phyloP scores from a whole-genome alignment of 2,329 filamentous ascomycete genomes.

The Microdochium bolleyi region DNA sequence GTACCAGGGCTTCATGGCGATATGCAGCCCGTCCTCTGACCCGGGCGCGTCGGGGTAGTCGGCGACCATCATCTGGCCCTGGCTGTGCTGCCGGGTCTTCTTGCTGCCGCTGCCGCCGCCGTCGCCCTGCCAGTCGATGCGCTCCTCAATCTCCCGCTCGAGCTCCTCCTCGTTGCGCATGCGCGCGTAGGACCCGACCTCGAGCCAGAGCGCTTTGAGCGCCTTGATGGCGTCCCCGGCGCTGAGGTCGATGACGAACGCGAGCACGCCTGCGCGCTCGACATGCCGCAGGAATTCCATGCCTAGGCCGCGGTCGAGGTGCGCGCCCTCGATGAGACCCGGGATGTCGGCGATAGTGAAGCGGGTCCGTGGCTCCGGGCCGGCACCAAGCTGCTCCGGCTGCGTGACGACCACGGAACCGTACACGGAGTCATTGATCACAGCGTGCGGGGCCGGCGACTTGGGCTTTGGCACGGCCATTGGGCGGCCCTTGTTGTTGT shows the following conservation, averaged over 20 bases:
- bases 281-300: constrained; percentile 90
- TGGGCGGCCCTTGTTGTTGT: constrained; percentile 75
- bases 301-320: constrained; percentile 84
- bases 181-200: constrained; percentile 81
- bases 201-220: constrained; percentile 77
- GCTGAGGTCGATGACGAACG: constrained; percentile 84
- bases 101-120: constrained; percentile 24
- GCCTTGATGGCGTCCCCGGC: constrained; percentile 72
- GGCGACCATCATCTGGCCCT: constrained; percentile 19
- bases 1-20: constrained; percentile 94
- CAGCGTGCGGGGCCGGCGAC: constrained; percentile 28
- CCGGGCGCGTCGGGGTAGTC: constrained; percentile 16
- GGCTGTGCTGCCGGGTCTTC: constrained; percentile 4
- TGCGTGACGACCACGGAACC: constrained; percentile 19
- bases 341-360: constrained; percentile 97
- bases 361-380: constrained; percentile 54
- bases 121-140: constrained; percentile 50
- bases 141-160: constrained; percentile 49
- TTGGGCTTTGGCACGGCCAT: constrained; percentile 20
- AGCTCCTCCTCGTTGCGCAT: constrained; percentile 67
- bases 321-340: constrained; percentile 84
- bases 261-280: constrained; percentile 84
- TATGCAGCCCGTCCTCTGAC: constrained; percentile 46
- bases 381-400: constrained; percentile 11
- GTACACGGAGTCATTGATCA: constrained; percentile 18